Conservation (phyloP, 805 yeast species). For the Ogataea siamensis region DNA sequence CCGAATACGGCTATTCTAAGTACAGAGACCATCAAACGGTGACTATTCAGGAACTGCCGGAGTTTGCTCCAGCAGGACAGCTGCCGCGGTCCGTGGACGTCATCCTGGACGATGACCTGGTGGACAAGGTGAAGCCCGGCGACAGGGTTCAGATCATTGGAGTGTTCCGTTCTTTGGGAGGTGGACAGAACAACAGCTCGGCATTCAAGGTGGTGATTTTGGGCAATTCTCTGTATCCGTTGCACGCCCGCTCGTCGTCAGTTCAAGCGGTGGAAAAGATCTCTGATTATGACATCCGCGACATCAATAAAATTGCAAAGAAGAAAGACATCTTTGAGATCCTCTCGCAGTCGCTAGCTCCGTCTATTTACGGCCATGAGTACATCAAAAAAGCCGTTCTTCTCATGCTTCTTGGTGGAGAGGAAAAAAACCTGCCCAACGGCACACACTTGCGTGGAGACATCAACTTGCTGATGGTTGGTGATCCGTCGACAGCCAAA, state of each 20-base stretch:
- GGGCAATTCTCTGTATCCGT: conserved; percentile 85
- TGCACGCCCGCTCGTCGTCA: conserved; percentile 78
- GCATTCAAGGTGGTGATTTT: conserved; percentile 80
- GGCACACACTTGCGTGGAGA: conserved; percentile 99
- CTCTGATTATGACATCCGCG: conserved; percentile 80
- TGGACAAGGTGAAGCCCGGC: conserved; percentile 91
- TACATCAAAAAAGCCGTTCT: conserved; percentile 88
- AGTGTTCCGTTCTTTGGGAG: conserved; percentile 88
- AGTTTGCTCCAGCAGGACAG: conserved; percentile 96
- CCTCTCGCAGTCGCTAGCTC: conserved; percentile 85
- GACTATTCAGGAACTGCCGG: conserved; percentile 96
- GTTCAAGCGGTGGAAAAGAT: conserved; percentile 66
- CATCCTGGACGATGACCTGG: conserved; percentile 91
- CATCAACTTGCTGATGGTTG: conserved; percentile 92
- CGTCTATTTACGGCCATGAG: conserved; percentile 92
- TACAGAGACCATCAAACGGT: conserved; percentile 93
- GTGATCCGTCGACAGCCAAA: conserved; percentile 98
- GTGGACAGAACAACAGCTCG: conserved; percentile 56
- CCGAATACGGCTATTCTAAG: conserved; percentile 91
- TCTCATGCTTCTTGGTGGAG: conserved; percentile 89
- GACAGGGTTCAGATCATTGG: conserved; percentile 94
- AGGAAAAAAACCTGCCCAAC: conserved; percentile 87
- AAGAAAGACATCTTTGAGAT: conserved; percentile 71
- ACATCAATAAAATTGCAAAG: conserved; percentile 75
- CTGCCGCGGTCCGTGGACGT: conserved; percentile 91